Conservation (phyloP, 257 asterid species). For the Solanum verrucosum region DNA sequence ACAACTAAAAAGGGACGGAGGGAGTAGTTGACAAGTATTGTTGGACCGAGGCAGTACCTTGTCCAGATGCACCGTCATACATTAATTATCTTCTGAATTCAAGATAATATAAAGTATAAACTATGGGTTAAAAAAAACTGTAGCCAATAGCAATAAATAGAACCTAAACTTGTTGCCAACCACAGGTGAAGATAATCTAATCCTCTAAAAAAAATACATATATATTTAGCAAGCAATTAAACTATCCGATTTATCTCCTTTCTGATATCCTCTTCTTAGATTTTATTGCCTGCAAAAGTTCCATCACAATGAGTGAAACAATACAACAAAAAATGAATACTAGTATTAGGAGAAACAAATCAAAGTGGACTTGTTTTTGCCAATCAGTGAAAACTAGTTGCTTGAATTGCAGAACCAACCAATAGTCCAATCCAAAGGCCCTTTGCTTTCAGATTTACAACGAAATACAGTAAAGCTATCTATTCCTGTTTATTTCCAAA, state of each 20-base stretch:
- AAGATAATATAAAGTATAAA: not conserved
- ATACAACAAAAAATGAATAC: too few relatives aligned
- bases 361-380: slow-evolving; percentile 18
- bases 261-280: slow-evolving; percentile 11
- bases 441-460: slow-evolving; percentile 18
- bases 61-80: not conserved
- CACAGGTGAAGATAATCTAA: too few relatives aligned
- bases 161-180: too few relatives aligned
- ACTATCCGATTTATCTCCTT: not conserved
- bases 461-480: slow-evolving; percentile 34
- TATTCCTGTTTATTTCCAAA: slow-evolving; percentile 21
- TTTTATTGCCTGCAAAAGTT: slow-evolving; percentile 11
- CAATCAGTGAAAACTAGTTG: slow-evolving; percentile 25
- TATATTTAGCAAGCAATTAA: too few relatives aligned
- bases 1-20: too few relatives aligned
- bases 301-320: too few relatives aligned
- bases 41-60: not conserved
- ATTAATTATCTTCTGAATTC: not conserved
- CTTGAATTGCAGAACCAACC: slow-evolving; percentile 24
- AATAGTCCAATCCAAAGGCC: slow-evolving; percentile 53
- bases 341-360: not conserved
- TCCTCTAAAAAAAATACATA: too few relatives aligned
- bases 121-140: too few relatives aligned
- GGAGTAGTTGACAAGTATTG: too few relatives aligned
- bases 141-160: too few relatives aligned